phyloP scores from a whole-genome alignment of 192 early-diverging fungal genomes.

The Coemansia sp. region DNA sequence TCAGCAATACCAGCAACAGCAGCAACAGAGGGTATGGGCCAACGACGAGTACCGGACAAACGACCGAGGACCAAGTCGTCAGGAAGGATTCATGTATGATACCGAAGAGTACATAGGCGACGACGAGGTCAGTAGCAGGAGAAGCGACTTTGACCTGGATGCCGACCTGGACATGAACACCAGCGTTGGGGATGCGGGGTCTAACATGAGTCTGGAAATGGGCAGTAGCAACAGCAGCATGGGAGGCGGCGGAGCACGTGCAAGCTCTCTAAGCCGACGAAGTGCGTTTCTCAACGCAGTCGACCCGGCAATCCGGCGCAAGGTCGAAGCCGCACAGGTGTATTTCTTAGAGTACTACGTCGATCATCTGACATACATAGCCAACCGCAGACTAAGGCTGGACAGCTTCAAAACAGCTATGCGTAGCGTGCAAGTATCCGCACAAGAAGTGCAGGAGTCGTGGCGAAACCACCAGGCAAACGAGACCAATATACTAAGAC shows the following conservation, averaged over 20 bases:
- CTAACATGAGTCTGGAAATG: slow-evolving; percentile 17
- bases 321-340: slow-evolving; percentile 53
- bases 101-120: slow-evolving; percentile 6
- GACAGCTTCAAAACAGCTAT: slow-evolving; percentile 58
- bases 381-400: slow-evolving; percentile 63
- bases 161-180: slow-evolving; percentile 26
- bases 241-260: slow-evolving; percentile 9
- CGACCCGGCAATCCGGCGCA: slow-evolving; percentile 50
- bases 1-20: slow-evolving; percentile 14
- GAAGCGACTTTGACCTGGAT: slow-evolving; percentile 9
- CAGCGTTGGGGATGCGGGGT: slow-evolving; percentile 5
- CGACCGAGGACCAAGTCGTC: slow-evolving; percentile 8
- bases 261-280: slow-evolving; percentile 40
- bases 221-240: slow-evolving; percentile 25
- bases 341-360: slow-evolving; percentile 85
- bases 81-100: slow-evolving; percentile 9
- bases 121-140: slow-evolving; percentile 20
- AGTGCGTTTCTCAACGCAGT: slow-evolving; percentile 52
- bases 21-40: slow-evolving; percentile 16
- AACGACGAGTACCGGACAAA: slow-evolving; percentile 2
- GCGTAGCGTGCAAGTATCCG: slow-evolving; percentile 40
- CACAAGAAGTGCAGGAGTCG: slow-evolving; percentile 43
- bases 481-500: slow-evolving; percentile 65
- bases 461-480: slow-evolving; percentile 45
- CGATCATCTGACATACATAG: slow-evolving; percentile 77